Base-by-base conservation (phyloP, 179 eudicot genomes). In the Spinacia oleracea region DNA sequence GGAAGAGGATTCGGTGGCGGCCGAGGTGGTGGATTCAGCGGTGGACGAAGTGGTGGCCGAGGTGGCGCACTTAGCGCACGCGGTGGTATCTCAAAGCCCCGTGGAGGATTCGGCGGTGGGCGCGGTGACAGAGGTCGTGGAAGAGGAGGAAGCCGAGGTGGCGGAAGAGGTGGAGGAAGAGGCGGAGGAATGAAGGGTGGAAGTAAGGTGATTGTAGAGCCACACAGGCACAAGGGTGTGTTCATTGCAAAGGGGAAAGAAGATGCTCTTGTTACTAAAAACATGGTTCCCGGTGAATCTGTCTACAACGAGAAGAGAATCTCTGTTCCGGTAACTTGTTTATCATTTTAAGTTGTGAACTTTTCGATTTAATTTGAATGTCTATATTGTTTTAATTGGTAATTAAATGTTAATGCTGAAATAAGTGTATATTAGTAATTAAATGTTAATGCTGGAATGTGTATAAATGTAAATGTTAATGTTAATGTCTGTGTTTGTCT, bases 201-300 rank as follows among this genome's bases (percentile, higher is more conserved):
- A 2, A 85, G 86, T 34, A 95, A 84, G 76, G 98, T 95, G 1
- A 81, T 89, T 12, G 95, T 95, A 8, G 93, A 89, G 80, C 92
- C 89, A 4, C 98, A 95, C 43, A 91, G 96, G 74, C 98, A 95
- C 21, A 87, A 88, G 48, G 98, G 97, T 10, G 93, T 95, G 12
- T 95, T 95, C 56, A 83, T 95, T 86, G 97, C 96, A 0, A 91
- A 90, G 91, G 98, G 97, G 1, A 94, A 94, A 73, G 93, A 94
- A 50, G 96, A 94, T 87, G 98, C 95, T 6, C 91, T 93, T 72
- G 89, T 90, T 27, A 92, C 98, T 0, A 92, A 86, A 87, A 93
- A 93, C 59, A 60, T 91, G 92, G 97, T 91, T 11, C 91, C 98
- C 67, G 98, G 98, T 2, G 97, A 89, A 73, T 89, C 97, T 68